Evolutionary conservation across 2,329 filamentous ascomycete genomes (phyloP), one percentile per base, ranked within the genome.

Genomic region (Phymatotrichopsis omnivora): DNA sequence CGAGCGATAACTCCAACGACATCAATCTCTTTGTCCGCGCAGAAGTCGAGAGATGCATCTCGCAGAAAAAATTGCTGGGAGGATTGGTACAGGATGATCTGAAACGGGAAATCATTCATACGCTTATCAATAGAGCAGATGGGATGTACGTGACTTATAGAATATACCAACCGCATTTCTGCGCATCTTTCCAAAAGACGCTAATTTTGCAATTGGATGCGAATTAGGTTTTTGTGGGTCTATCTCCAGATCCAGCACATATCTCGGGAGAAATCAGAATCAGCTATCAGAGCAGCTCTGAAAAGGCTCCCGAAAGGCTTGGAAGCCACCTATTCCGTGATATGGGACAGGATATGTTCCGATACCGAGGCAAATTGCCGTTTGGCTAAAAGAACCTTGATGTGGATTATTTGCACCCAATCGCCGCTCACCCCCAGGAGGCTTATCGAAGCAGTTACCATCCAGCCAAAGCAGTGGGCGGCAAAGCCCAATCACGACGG

Each of bases 21-120:
- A 51, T 51, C 12, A 41, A 33, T 31, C 12, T 5, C 7, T 51
- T 49, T 24, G 29, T 51, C n/a, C 8, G 16, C 11, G 29, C 14
- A 2, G 38, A 41, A 17, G 20, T 51, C 14, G 14, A 51, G 4
- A 33, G 2, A 5, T 29, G 32, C 16, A 47, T 51, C 17, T n/a
- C 11, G 16, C 10, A 42, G 19, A 19, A 28, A 8, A 11, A 4
- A 34, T 24, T 49, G 17, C 46, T 49, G 2, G 27, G 24, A 6
- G 42, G 46, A n/a, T 12, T 30, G 8, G 31, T 42, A 3, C 12
- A 19, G 12, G 12, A 25, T 33, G n/a, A 42, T 2, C 29, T 49
- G 11, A 30, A 41, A 33, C 12, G 3, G 11, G 35, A 30, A 14
- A 49, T 49, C 14, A 23, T 36, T 6, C 8, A 42, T 5, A 16